Percentiles rank a stretch among this genome's conserved stretches.
These are phyloP conservation scores for Bolboschoenus planiculmis DNA, from an alignment of 176 grass and related monocot species.

Conservation along the genomic window DNA sequence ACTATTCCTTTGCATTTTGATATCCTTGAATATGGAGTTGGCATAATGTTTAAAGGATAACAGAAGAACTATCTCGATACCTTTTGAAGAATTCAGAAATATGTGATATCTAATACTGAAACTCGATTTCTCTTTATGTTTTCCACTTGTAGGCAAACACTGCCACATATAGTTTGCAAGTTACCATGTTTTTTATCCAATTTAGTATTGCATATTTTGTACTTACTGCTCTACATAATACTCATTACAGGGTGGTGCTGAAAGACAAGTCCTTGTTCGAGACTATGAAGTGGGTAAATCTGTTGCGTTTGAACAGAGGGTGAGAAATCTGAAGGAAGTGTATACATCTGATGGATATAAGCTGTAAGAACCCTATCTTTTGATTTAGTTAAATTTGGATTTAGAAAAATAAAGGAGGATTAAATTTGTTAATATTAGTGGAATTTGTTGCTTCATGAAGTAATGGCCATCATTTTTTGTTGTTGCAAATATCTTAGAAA, in stretches of 20 bases:
- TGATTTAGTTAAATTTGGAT: background rate
- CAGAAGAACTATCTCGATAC: background rate
- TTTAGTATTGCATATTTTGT: slow-evolving; percentile 6
- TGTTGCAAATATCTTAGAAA: background rate
- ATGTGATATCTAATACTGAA: background rate
- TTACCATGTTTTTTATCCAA: slow-evolving; percentile 1
- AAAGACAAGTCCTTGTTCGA: slow-evolving; percentile 84
- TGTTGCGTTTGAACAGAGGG: slow-evolving; percentile 67
- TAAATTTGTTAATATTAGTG: background rate
- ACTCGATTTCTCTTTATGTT: background rate
- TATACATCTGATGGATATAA: slow-evolving; percentile 79
- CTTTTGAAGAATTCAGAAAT: background rate
- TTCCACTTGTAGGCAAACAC: background rate
- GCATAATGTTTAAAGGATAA: background rate
- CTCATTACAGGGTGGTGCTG: slow-evolving; percentile 55
- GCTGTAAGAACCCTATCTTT: slow-evolving; percentile 44
- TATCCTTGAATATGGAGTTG: slow-evolving; percentile 1
- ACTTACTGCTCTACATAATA: slow-evolving; percentile 2
- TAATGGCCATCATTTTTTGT: background rate
- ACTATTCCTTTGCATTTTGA: background rate
- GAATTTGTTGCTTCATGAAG: background rate
- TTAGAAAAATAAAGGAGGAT: background rate
- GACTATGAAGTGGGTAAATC: slow-evolving; percentile 67
- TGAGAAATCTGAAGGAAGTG: slow-evolving; percentile 77
- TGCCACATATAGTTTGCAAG: background rate